These are phyloP conservation scores for Lanmaoa pseudosensibilis DNA, from an alignment of 768 basidiomycete genomes.

Conservation along the genomic window DNA sequence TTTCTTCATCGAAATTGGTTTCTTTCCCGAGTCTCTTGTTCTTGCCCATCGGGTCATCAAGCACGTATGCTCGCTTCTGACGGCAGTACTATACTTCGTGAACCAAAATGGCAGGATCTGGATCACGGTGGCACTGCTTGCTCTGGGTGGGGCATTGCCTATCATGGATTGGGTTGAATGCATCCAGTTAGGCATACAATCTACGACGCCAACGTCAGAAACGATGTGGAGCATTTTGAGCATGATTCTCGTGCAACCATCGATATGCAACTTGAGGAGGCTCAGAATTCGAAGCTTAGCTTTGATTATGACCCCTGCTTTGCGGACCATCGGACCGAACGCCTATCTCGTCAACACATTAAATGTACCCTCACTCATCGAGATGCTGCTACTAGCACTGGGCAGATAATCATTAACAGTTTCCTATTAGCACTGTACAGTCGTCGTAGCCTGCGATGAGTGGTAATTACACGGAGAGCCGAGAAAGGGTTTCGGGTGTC, in stretches of 20 bases:
- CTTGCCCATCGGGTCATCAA: background rate
- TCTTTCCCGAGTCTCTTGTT: background rate
- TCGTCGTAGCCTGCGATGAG: background rate
- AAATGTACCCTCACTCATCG: background rate
- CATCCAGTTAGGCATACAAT: background rate
- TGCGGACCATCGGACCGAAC: background rate
- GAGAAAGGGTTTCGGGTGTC: background rate
- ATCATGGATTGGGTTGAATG: too few relatives aligned
- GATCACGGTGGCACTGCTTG: too few relatives aligned
- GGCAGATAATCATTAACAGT: background rate
- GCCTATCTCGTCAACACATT: background rate
- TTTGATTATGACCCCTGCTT: background rate
- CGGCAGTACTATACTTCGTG: background rate
- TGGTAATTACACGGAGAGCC: background rate
- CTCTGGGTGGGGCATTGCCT: too few relatives aligned
- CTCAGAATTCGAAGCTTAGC: background rate
- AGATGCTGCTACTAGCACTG: too few relatives aligned
- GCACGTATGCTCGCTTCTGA: background rate
- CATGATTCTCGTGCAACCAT: background rate
- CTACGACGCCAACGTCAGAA: background rate
- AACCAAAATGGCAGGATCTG: background rate
- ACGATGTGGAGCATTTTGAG: background rate
- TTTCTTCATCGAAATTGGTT: background rate
- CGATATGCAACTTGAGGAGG: background rate
- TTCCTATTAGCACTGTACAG: background rate